Evolutionary conservation across 768 basidiomycete species (phyloP), one percentile per base, ranked within the genome.

Genomic region (Boletus sp.): DNA sequence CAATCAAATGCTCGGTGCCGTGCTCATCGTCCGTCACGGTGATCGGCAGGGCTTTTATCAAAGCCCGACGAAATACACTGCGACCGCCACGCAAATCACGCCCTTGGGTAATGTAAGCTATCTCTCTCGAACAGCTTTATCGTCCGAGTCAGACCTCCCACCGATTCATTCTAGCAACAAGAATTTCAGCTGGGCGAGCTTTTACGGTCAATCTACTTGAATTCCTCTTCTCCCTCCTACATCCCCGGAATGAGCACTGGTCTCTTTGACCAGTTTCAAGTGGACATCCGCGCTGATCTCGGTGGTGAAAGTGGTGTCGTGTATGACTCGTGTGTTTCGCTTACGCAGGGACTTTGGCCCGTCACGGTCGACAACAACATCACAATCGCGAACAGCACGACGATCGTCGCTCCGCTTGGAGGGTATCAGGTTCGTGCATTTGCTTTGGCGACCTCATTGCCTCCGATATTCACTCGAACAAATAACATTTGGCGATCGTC

Each of bases 311-410:
- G 79, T 17, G 81, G 77, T 36, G 84, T 87, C n/a, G 84, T 86
- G 42, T 77, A 78, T 58, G 83, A 89, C 62, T 85, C 86, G 5
- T 84, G 87, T 10, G 72, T 81, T 28, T 86, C 89, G 0, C 70
- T 90, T 50, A 70, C 86, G 10, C 90, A 91, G 67, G 89, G 89
- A 12, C 66, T 91, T 44, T 86, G 80, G 73, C 89, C 87, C 3
- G 70, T 74, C 3, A 81, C 77, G 5, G 29, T 60, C 14, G 61
- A 67, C 24, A 80, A 79, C 48, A 81, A 73, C 18, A 81, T 76
- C 14, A 81, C 80, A 1, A 75, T 91, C n/a, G 85, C 89, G 1
- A 86, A 92, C 64, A 83, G 85, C 2, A 78, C 85, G 3, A 79
- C 70, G 11, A 70, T 90, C 54, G 68, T 70, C 3, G 84, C 80